Conservation (phyloP, 2,329 filamentous ascomycete genomes). For the Colletotrichum sp. region DNA sequence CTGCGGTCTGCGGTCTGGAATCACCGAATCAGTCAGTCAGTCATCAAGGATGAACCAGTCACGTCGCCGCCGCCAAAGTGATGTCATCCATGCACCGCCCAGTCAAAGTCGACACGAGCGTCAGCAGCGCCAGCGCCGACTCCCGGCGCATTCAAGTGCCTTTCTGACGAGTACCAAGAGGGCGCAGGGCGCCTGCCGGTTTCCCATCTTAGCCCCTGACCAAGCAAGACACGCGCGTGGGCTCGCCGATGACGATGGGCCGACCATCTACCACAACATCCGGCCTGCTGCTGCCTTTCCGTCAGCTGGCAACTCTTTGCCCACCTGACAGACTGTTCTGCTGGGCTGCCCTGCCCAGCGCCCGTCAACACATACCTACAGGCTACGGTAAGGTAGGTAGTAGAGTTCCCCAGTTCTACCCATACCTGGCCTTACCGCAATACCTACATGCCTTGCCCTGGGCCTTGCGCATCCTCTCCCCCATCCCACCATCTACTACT, state of each 20-base stretch:
- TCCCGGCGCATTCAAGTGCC: not conserved
- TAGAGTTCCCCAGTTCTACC: not conserved
- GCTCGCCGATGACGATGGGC: not conserved
- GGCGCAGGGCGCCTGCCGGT: not conserved
- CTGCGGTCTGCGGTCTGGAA: not conserved
- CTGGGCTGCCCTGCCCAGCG: not conserved
- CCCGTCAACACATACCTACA: not conserved
- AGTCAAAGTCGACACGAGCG: not conserved
- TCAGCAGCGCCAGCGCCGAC: not conserved
- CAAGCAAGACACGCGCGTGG: not conserved
- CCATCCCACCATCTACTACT: not conserved
- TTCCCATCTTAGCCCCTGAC: not conserved
- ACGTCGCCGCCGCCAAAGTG: not conserved
- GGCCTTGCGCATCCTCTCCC: not conserved
- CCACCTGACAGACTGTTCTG: not conserved
- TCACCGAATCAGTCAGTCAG: not conserved
- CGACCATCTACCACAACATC: not conserved
- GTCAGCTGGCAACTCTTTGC: not conserved
- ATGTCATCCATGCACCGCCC: not conserved
- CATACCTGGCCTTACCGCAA: not conserved
- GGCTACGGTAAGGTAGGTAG: not conserved
- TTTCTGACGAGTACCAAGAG: not conserved
- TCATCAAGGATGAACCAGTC: not conserved
- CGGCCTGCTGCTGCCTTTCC: not conserved
- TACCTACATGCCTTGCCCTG: not conserved